A percentile compares a stretch with the other conserved stretches of the same genome.
Conservation (phyloP, 1,284 basidiomycete genomes). For the Ceratobasidium sp. region DNA sequence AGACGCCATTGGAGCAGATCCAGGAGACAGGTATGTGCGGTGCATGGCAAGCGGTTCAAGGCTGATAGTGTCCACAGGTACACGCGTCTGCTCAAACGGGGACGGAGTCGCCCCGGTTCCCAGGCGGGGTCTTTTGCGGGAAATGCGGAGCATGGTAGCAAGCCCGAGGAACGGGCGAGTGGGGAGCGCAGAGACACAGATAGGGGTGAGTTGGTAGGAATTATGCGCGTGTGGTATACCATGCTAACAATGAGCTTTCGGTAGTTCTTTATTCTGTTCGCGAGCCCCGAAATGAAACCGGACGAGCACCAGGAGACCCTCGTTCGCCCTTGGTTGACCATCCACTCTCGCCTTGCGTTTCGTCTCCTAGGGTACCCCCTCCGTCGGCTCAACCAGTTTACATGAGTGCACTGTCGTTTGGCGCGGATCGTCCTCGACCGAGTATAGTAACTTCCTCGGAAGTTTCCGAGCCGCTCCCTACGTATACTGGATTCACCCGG, state of each 20-base stretch:
- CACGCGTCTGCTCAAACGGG: not conserved
- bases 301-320: no score
- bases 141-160: not conserved
- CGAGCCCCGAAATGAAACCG: no score
- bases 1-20: constrained; percentile 25
- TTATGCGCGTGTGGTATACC: no score
- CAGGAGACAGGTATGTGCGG: constrained; percentile 15
- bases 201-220: constrained; percentile 1
- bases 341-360: not conserved
- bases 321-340: no score
- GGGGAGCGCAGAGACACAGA: not conserved
- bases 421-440: not conserved
- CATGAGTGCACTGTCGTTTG: constrained; percentile 8
- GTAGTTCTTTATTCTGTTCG: no score
- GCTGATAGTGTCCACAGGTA: not conserved
- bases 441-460: not conserved
- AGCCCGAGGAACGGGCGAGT: not conserved
- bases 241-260: no score
- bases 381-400: not conserved
- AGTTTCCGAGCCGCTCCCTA: constrained; percentile 13
- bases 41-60: not conserved
- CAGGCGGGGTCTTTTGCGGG: not conserved
- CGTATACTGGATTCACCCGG: constrained; percentile 1
- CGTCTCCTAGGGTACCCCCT: not conserved
- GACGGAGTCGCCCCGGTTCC: not conserved